Evolutionary conservation across 805 yeast species (phyloP), one percentile per base, ranked within the genome.

Genomic region (Yamadazyma ubonensis): DNA sequence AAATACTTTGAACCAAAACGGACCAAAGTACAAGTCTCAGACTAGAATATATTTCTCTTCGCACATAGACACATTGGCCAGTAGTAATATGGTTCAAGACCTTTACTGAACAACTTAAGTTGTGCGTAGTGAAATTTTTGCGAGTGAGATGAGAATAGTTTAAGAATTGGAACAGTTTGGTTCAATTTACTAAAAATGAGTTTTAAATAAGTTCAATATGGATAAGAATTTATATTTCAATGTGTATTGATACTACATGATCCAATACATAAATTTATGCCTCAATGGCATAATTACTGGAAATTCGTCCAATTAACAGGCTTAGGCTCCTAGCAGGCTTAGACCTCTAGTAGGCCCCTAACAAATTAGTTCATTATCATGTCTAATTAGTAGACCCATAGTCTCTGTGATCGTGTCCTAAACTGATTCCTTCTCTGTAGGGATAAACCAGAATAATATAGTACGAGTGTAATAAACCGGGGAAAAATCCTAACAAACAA

Each of bases 371-470:
- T 6, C 30, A 27, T 9, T n/a, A 14, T 27, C 21, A 31, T n/a
- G n/a, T n/a, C n/a, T n/a, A 23, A 33, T 4, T 22, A 32, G 36
- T 38, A 15, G 46, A 36, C 20, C 50, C 50, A 18, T 46, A 46
- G 27, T 46, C 35, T 25, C 63, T 43, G 43, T 58, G 45, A 45
- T 56, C 47, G 39, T 56, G 61, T 23, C 62, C 31, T 2, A 49
- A 52, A 11, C 55, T 56, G 33, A 56, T 55, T 1, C 43, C 40
- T 35, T 60, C 67, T 7, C 57, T 46, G 50, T 61, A 67, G 6
- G 95, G 95, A 55, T 83, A 83, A 51, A 76, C 70, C 40, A 87
- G 78, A 41, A 86, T 85, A 52, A 86, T 82, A 59, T 85, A 86
- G 77, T 86, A 81, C 29, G 83, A 67, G 54, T 86, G 95, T 44